phyloP scores from a whole-genome alignment of 1,139 yeast genomes.

The Geotrichum europaeum region DNA sequence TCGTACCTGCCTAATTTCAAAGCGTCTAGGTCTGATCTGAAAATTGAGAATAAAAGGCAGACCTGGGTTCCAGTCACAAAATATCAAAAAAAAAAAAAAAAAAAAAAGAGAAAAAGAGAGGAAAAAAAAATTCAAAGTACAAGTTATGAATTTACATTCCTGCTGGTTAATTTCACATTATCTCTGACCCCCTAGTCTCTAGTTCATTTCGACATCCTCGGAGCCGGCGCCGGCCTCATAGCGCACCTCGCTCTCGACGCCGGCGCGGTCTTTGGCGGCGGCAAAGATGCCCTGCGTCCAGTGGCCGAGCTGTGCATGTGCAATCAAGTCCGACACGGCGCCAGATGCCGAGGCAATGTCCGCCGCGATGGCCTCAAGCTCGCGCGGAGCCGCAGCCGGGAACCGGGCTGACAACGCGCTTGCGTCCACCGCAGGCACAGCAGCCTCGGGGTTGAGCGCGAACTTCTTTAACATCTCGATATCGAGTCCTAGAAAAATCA shows the following conservation, averaged over 20 bases:
- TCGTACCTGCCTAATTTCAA: no score
- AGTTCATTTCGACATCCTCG: neutral
- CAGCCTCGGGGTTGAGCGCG: constrained; percentile 3
- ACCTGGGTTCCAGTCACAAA: no score
- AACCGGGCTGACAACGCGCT: neutral
- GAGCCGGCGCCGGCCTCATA: neutral
- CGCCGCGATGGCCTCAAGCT: constrained; percentile 13
- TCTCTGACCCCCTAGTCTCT: neutral
- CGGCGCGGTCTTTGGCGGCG: neutral
- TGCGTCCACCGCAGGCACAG: neutral
- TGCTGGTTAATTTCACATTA: neutral
- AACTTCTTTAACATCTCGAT: constrained; percentile 5
- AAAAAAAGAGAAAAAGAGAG: neutral
- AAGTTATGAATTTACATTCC: neutral
- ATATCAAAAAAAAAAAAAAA: neutral
- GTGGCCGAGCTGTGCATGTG: constrained; percentile 20
- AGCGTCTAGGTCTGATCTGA: no score
- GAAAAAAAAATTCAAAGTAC: neutral
- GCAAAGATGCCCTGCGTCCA: constrained; percentile 25
- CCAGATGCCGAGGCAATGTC: constrained; percentile 17
- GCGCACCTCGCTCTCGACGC: neutral
- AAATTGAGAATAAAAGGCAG: no score
- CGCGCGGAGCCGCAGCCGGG: neutral
- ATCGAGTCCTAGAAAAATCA: constrained; percentile 5
- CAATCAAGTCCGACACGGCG: constrained; percentile 14